phyloP scores from a whole-genome alignment of 2,329 filamentous ascomycete species.

The Claviceps digitariae region DNA sequence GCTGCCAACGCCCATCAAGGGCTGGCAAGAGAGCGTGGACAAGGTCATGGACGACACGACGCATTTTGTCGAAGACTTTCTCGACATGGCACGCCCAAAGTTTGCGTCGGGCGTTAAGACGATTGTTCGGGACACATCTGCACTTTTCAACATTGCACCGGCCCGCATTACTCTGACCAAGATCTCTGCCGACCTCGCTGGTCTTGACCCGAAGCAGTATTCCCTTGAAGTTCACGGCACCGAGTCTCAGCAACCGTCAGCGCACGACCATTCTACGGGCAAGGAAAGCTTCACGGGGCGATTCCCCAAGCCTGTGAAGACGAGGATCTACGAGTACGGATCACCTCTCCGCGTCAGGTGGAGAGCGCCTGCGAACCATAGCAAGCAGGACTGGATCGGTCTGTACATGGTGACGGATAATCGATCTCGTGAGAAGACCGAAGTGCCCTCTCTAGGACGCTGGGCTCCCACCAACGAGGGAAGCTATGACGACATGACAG shows the following conservation, averaged over 20 bases:
- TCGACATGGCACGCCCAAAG: conserved; percentile 75
- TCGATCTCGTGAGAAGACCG: conserved; percentile 67
- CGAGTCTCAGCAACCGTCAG: conserved; percentile 31
- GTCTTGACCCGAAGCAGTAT: conserved; percentile 69
- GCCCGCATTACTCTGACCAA: conserved; percentile 72
- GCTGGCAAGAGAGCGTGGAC: conserved; percentile 77
- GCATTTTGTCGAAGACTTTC: conserved; percentile 80
- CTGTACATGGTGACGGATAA: conserved; percentile 96
- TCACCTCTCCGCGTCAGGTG: conserved; percentile 80
- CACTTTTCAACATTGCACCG: conserved; percentile 80
- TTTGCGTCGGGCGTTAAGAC: conserved; percentile 75
- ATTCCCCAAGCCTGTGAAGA: conserved; percentile 56
- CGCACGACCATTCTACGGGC: conserved; percentile 49
- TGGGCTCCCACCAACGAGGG: conserved; percentile 75
- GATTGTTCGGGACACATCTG: conserved; percentile 76
- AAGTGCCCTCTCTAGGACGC: conserved; percentile 72
- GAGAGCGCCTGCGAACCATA: conserved; percentile 78
- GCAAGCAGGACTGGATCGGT: conserved; percentile 88
- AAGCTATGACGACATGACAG: conserved; percentile 59
- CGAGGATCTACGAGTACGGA: conserved; percentile 75
- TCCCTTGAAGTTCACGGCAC: conserved; percentile 61
- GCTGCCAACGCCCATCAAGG: conserved; percentile 68
- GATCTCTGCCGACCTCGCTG: conserved; percentile 66
- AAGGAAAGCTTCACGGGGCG: conserved; percentile 61
- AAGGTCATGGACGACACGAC: conserved; percentile 74